Evolutionary conservation across 805 yeast genomes (phyloP).

Genomic region (Wickerhamiella parazyma): DNA sequence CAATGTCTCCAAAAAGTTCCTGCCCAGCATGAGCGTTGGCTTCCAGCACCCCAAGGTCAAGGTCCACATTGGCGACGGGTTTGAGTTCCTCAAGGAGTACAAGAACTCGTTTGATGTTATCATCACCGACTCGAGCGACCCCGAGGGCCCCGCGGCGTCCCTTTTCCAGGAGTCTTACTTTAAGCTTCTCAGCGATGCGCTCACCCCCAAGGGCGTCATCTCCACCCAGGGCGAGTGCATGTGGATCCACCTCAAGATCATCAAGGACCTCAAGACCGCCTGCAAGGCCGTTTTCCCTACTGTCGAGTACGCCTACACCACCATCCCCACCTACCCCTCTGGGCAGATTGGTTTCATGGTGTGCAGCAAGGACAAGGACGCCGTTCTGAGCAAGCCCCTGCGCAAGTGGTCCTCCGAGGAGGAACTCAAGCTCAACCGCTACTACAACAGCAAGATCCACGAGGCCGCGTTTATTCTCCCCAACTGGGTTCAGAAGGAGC

Average conservation of each 20-base stretch:
- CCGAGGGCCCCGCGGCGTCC: conserved; percentile 95
- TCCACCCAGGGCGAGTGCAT: conserved; percentile 81
- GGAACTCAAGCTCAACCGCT: conserved; percentile 41
- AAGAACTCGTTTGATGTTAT: conserved; percentile 85
- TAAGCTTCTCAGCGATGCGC: conserved; percentile 68
- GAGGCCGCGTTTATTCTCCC: conserved; percentile 65
- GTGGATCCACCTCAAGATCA: conserved; percentile 72
- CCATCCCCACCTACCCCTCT: conserved; percentile 78
- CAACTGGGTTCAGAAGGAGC: conserved; percentile 45
- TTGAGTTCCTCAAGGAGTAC: conserved; percentile 77
- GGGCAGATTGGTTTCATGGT: conserved; percentile 76
- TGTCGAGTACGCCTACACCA: conserved; percentile 65
- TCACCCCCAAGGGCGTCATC: conserved; percentile 85
- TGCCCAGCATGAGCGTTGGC: conserved; percentile 78
- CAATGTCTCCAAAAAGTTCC: conserved; percentile 67
- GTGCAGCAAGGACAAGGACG: conserved; percentile 42
- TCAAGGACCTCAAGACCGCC: conserved; percentile 59
- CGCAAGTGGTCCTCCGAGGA: conserved; percentile 33
- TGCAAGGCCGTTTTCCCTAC: conserved; percentile 71
- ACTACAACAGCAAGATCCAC: conserved; percentile 57
- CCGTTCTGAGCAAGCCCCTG: conserved; percentile 37
- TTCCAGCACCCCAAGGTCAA: conserved; percentile 79
- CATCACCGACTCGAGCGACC: conserved; percentile 94
- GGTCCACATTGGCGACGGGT: conserved; percentile 94
- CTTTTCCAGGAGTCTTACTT: conserved; percentile 89